Evolutionary conservation across 305 asterid species (phyloP).

Genomic region (Andrographis paniculata): DNA sequence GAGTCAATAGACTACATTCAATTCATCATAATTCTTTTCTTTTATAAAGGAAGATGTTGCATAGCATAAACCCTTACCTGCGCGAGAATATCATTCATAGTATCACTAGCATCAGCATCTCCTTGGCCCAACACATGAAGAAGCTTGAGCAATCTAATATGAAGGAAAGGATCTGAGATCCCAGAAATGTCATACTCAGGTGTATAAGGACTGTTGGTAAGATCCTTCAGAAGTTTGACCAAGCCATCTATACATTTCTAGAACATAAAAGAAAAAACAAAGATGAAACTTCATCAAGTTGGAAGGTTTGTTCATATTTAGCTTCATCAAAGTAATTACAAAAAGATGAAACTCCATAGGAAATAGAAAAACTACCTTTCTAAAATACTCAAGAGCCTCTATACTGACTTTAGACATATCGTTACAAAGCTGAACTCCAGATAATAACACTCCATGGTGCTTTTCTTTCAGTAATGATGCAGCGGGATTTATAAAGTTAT

Average conservation of each 20-base stretch:
- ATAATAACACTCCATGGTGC: constrained; percentile 93
- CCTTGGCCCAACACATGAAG: constrained; percentile 82
- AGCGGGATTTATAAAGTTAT: constrained; percentile 74
- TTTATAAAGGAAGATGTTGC: constrained; percentile 8
- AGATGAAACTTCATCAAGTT: constrained; percentile 9
- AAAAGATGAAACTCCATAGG: background rate
- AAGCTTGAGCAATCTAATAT: constrained; percentile 75
- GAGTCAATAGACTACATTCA: constrained; percentile 6
- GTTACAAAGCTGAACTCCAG: constrained; percentile 90
- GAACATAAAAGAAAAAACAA: constrained; percentile 19
- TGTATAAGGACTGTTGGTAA: constrained; percentile 86
- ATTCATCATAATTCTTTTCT: constrained; percentile 1
- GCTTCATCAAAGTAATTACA: constrained; percentile 9
- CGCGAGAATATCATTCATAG: constrained; percentile 95
- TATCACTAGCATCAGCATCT: constrained; percentile 94
- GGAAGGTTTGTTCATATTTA: constrained; percentile 13
- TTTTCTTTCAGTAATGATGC: constrained; percentile 86
- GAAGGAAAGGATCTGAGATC: constrained; percentile 93
- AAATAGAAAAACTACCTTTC: constrained; percentile 51
- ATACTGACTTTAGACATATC: constrained; percentile 71
- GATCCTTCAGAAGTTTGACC: constrained; percentile 85
- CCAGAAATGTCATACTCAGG: constrained; percentile 98
- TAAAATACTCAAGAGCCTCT: constrained; percentile 83
- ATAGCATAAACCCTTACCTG: constrained; percentile 47
- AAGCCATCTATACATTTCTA: constrained; percentile 96